Evolutionary conservation across 257 asterid genomes (phyloP), one percentile per base, ranked within the genome.

Genomic region (Gentiana straminea): DNA sequence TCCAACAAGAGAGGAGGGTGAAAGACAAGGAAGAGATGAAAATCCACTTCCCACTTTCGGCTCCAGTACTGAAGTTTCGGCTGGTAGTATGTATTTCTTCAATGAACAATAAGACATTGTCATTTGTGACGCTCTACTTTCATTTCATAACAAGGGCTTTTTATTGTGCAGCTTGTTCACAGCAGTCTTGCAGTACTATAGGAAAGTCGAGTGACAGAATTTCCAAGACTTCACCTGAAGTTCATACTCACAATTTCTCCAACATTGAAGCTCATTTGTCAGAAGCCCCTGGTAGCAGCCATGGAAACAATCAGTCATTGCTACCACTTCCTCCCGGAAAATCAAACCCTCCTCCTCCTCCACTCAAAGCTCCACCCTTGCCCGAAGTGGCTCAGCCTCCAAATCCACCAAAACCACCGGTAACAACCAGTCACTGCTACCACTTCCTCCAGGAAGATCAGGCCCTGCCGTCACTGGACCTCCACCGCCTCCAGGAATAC

Each of bases 291-390:
- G 64, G 35, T 24, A 73, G 51, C 38, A 54, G 58, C 33, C 39
- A 61, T 36, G 76, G 33, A 41, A 75, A 39, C 68, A 55, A 44
- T 59, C 63, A 59, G n/a, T 45, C 64, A 34, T 8, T 63, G 7
- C 55, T 87, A 70, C 92, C 94, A 10, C 86, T 73, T 68, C 98
- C 96, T 72, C 95, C 94, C 1, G 95, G 82, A 61, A 79, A 71
- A 65, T 64, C 67, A 55, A 75, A 72, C 41, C 74, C 79, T 13
- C 75, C 80, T 32, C 72, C 71, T 35, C 58, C 66, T 9, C 24
- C 24, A 24, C 24, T 24, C 24, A 24, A 24, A 24, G 24, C 24
- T 24, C 24, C 24, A 24, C 24, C 24, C 24, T 24, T 24, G 24
- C 24, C 24, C 24, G 24, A 24, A 24, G 24, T 24, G 24, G 24